These are phyloP conservation scores for Alternaria sp. DNA, from an alignment of 2,329 filamentous ascomycete genomes.

Conservation along the genomic window DNA sequence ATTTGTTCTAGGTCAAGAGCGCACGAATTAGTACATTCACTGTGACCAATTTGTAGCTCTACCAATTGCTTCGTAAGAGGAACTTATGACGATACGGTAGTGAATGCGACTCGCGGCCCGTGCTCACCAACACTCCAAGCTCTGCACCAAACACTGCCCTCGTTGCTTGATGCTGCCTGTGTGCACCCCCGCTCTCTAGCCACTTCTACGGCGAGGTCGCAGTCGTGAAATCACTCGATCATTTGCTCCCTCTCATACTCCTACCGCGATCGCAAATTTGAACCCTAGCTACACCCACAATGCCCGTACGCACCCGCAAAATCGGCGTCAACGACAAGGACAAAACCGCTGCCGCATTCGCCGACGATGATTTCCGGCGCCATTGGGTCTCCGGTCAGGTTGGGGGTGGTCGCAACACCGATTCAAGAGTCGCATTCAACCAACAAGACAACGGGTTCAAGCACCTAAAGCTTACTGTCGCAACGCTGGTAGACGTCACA, in stretches of 20 bases:
- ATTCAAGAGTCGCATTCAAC: neutral
- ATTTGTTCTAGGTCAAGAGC: neutral
- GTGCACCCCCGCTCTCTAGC: neutral
- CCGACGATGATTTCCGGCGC: neutral
- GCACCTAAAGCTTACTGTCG: neutral
- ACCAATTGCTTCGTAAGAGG: neutral
- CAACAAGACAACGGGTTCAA: constrained; percentile 1
- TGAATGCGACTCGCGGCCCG: neutral
- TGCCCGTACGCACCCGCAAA: neutral
- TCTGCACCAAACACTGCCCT: neutral
- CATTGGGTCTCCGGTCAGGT: neutral
- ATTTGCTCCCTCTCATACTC: neutral
- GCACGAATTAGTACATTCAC: neutral
- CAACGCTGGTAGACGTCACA: neutral
- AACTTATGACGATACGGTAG: neutral
- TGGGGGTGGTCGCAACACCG: neutral
- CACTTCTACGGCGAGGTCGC: neutral
- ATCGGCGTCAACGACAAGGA: neutral
- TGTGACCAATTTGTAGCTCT: neutral
- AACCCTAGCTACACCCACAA: neutral
- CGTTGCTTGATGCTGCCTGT: neutral
- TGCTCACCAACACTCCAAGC: neutral
- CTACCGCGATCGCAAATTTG: neutral
- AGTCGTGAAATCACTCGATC: neutral
- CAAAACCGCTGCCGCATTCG: neutral